These are phyloP conservation scores for Amaranthus tricolor DNA, from an alignment of 179 eudicot species.

Conservation along the genomic window DNA sequence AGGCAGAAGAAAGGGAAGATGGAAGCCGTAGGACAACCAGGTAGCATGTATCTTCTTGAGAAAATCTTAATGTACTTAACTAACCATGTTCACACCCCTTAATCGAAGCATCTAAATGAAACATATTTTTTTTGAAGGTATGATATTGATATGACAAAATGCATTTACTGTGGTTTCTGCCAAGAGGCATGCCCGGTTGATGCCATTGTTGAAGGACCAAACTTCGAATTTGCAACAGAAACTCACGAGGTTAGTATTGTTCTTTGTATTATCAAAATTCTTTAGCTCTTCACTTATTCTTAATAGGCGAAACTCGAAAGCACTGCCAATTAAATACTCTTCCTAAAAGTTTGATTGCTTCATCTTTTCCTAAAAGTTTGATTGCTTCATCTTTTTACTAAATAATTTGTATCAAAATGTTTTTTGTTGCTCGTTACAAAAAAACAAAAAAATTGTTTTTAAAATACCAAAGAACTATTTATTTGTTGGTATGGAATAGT, in stretches of 20 bases:
- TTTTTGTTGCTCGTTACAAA: too few relatives aligned
- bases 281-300: too few relatives aligned
- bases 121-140: constrained; percentile 39
- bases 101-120: neutral
- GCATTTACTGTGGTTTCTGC: constrained; percentile 98
- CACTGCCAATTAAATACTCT: too few relatives aligned
- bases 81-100: neutral
- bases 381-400: too few relatives aligned
- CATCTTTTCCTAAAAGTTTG: too few relatives aligned
- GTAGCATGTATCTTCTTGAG: constrained; percentile 27
- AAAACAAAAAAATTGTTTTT: too few relatives aligned
- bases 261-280: neutral
- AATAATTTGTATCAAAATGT: too few relatives aligned
- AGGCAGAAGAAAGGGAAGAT: constrained; percentile 98
- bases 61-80: neutral
- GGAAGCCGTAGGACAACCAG: constrained; percentile 97
- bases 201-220: constrained; percentile 99
- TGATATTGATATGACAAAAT: constrained; percentile 96
- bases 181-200: constrained; percentile 99
- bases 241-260: constrained; percentile 76
- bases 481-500: too few relatives aligned
- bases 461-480: too few relatives aligned
- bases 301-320: too few relatives aligned
- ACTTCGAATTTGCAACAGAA: constrained; percentile 95
- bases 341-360: too few relatives aligned